phyloP scores from a whole-genome alignment of 1,139 yeast genomes.

The Hyphopichia pseudoburtonii region DNA sequence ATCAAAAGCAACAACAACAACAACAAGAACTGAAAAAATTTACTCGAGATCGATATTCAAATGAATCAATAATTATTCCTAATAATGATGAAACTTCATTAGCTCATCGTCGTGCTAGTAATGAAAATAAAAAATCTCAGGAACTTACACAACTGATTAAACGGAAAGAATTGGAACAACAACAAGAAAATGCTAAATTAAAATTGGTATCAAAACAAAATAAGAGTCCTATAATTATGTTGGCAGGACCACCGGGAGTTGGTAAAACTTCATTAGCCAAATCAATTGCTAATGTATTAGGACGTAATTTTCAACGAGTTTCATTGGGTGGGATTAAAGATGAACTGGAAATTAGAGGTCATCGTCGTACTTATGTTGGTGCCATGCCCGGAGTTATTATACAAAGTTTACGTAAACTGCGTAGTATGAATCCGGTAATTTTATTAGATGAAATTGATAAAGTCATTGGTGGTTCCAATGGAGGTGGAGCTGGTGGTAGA shows the following conservation, averaged over 20 bases:
- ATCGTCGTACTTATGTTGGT: constrained; percentile 89
- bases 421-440: constrained; percentile 86
- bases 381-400: constrained; percentile 89
- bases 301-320: constrained; percentile 77
- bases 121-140: constrained; percentile 23
- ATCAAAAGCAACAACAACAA: constrained; percentile 2
- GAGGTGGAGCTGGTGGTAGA: constrained; percentile 45
- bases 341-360: constrained; percentile 91
- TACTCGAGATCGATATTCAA: constrained; percentile 4
- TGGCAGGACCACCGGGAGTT: constrained; percentile 95
- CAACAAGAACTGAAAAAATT: constrained; percentile 6
- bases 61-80: constrained; percentile 33
- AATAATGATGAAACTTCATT: constrained; percentile 35
- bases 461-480: constrained; percentile 59
- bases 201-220: constrained; percentile 35
- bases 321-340: constrained; percentile 89
- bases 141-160: constrained; percentile 8
- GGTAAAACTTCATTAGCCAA: constrained; percentile 91
- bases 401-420: constrained; percentile 75
- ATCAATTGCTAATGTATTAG: constrained; percentile 79
- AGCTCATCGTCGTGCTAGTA: constrained; percentile 28
- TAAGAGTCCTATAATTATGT: constrained; percentile 72
- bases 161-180: constrained; percentile 4
- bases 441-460: constrained; percentile 88
- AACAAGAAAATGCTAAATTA: constrained; percentile 13